Evolutionary conservation across 2,329 filamentous ascomycete species (phyloP), one percentile per base, ranked within the genome.

Genomic region (Aspergillus amoenus): DNA sequence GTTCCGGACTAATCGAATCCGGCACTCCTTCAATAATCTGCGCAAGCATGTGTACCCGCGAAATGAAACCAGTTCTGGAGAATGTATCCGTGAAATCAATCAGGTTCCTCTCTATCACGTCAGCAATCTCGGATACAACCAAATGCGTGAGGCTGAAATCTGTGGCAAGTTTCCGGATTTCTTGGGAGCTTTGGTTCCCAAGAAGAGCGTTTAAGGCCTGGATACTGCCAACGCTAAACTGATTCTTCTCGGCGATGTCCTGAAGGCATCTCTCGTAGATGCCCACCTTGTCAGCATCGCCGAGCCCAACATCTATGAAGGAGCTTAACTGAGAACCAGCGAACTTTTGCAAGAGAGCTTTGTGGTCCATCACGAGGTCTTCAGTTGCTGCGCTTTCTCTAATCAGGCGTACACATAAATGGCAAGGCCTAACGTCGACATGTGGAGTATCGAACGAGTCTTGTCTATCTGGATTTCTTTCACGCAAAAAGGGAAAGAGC

Each of bases 181-280:
- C 85, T 7, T 74, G 75, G 3, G 66, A 65, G 39, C 82, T 67
- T 39, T 80, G 73, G 24, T 65, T 63, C 15, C 72, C 66, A 9
- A 80, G 65, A 39, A 79, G 68, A 37, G 77, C 67, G 70, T 78
- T 73, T 46, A 91, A 76, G 15, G 86, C 87, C 67, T 86, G 88
- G 18, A 93, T 81, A 64, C 90, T 94, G 1, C 91, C 91, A 6
- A 89, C 82, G 1, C 88, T 85, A 13, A 85, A 88, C 9, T 76
- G 61, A 2, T 86, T 87, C 69, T 82, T 86, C 21, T 80, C 76
- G 3, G 82, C 78, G 45, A 95, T 87, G 65, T 93, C 88, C 45
- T 81, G 65, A 47, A 92, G 80, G 69, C 90, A 94, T 52, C 81
- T 81, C 46, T 80, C 71, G 61, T 88, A 90, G 15, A 94, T 84